Evolutionary conservation across 495 filamentous ascomycete species (phyloP).

Genomic region (Podospora fimiseda): DNA sequence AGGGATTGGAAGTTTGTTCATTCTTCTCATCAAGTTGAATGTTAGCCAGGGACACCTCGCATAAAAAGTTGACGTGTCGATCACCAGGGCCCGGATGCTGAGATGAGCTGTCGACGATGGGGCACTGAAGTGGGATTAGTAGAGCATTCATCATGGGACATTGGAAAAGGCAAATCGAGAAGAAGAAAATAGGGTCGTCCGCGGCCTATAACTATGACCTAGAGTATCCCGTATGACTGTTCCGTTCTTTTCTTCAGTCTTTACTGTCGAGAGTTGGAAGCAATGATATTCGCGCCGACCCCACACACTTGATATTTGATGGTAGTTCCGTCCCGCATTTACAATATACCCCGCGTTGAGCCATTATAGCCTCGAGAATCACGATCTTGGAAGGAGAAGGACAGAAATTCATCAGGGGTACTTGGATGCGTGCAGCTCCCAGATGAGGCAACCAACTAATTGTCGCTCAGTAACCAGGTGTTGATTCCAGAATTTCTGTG

Average conservation of each 20-base stretch:
- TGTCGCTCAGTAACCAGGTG: no score
- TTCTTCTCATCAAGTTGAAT: background rate
- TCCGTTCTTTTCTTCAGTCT: no score
- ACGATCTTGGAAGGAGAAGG: no score
- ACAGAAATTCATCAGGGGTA: no score
- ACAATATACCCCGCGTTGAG: background rate
- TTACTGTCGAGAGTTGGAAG: slow-evolving; percentile 14
- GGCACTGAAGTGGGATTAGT: slow-evolving; percentile 7
- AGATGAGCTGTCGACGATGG: slow-evolving; percentile 16
- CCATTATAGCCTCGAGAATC: no score
- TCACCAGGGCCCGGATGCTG: slow-evolving; percentile 1
- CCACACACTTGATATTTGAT: background rate
- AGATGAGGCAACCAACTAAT: no score
- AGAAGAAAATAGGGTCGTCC: background rate
- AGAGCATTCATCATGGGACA: no score
- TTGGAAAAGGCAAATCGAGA: slow-evolving; percentile 9
- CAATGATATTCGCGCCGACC: background rate
- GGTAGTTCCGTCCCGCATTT: background rate
- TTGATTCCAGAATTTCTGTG: no score
- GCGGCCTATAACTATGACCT: background rate
- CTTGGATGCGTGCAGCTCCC: no score
- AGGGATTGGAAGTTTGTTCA: slow-evolving; percentile 12
- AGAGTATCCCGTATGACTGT: no score
- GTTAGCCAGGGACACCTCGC: slow-evolving; percentile 15
- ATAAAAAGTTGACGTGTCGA: slow-evolving; percentile 21